Conservation (phyloP, 805 yeast species). For the Metschnikowia proteae region DNA sequence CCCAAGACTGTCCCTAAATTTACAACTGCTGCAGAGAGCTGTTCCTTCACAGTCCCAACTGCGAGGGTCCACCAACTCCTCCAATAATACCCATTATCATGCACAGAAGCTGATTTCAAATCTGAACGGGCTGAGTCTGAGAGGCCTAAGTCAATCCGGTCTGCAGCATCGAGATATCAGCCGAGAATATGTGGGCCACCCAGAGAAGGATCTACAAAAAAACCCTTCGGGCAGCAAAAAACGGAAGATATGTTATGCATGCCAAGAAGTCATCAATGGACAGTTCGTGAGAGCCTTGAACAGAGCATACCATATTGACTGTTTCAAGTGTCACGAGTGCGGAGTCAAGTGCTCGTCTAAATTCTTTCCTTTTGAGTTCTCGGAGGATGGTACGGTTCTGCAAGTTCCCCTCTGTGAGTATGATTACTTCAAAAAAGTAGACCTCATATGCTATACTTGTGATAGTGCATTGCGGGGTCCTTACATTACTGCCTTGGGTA, state of each 20-base stretch:
- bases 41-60: background rate
- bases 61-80: background rate
- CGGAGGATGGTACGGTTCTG: conserved; percentile 13
- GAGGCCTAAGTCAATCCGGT: background rate
- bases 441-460: conserved; percentile 83
- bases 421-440: conserved; percentile 83
- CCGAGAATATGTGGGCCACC: background rate
- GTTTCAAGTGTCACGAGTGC: conserved; percentile 87
- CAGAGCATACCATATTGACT: conserved; percentile 76
- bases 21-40: conserved; percentile 1
- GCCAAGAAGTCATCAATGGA: conserved; percentile 44
- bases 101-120: background rate
- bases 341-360: conserved; percentile 75
- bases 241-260: conserved; percentile 33
- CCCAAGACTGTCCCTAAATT: background rate
- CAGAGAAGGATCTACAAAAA: background rate
- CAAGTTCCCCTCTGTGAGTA: conserved; percentile 75
- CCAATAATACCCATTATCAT: background rate
- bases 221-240: conserved; percentile 15
- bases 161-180: background rate
- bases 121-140: background rate
- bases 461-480: conserved; percentile 84
- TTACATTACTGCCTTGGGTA: conserved; percentile 88
- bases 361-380: conserved; percentile 73
- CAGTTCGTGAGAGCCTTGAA: conserved; percentile 84